Base-by-base conservation (phyloP, 805 yeast species). In the Candida golubevii region DNA sequence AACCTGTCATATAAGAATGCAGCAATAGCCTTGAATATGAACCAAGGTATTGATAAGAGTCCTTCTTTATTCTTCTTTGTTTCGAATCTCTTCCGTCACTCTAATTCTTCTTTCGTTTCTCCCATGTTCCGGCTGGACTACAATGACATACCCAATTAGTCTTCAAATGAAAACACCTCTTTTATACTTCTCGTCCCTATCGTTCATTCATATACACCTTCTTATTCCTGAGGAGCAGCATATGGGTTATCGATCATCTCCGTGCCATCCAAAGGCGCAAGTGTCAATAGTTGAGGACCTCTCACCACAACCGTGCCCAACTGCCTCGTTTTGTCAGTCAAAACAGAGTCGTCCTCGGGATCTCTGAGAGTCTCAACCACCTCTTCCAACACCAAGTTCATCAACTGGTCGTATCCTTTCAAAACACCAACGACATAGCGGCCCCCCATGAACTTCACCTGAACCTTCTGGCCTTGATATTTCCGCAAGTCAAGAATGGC, bases 371-470 rank as follows among this genome's bases (percentile, higher is more conserved):
- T 74, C 62, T 93, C 97, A 30, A 71, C 69, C 6, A 80, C 83
- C 28, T 84, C 79, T 57, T 84, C 88, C 48, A 85, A 71, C 2
- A 85, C 91, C 55, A 85, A 66, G 65, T 85, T 85, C 88, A 85
- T 81, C 58, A 85, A 72, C 60, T 82, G 89, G 60, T 85, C 95
- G 58, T 74, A 84, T 7, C 98, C 97, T 55, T 86, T 88, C 55
- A 91, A 75, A 1, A 71, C 68, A 31, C 99, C 99, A 13, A 73
- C 72, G n/a, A 85, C 80, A 54, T 82, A 82, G 59, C 97, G 79
- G 7, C 96, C 97, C 10, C 96, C 95, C 53, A 82, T 77, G 60
- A 93, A 80, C 56, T 85, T 83, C 42, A 90, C 91, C 55, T 83
- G 76, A 34, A 91, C 80, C 53, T 74, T 64, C 54, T 83, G 74